Conservation (phyloP, 1,139 yeast genomes). For the Lodderomyces metapsilosis region DNA sequence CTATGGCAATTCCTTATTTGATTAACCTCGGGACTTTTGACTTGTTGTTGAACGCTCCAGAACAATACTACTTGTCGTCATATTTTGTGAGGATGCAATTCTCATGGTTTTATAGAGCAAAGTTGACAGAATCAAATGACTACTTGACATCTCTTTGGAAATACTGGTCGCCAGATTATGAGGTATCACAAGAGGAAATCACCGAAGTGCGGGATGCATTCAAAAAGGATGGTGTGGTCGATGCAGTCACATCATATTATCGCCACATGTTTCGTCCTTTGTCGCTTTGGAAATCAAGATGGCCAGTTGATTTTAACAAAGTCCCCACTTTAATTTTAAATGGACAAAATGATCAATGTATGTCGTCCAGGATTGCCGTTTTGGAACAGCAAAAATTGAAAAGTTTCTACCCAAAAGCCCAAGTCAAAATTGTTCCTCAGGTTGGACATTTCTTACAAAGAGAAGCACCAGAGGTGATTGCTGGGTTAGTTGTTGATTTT, state of each 20-base stretch:
- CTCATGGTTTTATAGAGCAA: slow-evolving; percentile 22
- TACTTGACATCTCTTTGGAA: slow-evolving; percentile 38
- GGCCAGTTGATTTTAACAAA: slow-evolving; percentile 34
- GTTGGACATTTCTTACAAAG: slow-evolving; percentile 46
- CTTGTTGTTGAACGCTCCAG: slow-evolving; percentile 29
- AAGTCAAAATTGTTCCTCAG: slow-evolving; percentile 29
- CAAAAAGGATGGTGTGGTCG: slow-evolving; percentile 27
- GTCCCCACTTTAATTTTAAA: slow-evolving; percentile 43
- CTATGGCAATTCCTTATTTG: slow-evolving; percentile 43
- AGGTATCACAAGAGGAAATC: slow-evolving; percentile 26
- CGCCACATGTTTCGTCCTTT: slow-evolving; percentile 30
- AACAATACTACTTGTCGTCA: slow-evolving; percentile 35
- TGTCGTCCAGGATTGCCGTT: slow-evolving; percentile 29
- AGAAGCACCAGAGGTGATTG: slow-evolving; percentile 36
- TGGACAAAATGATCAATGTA: slow-evolving; percentile 42
- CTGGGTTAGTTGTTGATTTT: slow-evolving; percentile 29
- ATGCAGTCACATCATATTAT: slow-evolving; percentile 44
- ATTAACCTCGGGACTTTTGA: slow-evolving; percentile 29
- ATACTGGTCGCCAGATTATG: slow-evolving; percentile 45
- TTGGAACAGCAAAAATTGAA: slow-evolving; percentile 25
- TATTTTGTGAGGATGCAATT: slow-evolving; percentile 45
- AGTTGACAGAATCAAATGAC: slow-evolving; percentile 20
- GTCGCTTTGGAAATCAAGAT: slow-evolving; percentile 22
- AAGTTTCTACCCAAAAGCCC: slow-evolving; percentile 19
- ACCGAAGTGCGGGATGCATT: slow-evolving; percentile 29